A percentile compares a stretch with the other conserved stretches of the same genome.
phyloP scores from a whole-genome alignment of 2,329 filamentous ascomycete species.

The Tolypocladium endophyticum region DNA sequence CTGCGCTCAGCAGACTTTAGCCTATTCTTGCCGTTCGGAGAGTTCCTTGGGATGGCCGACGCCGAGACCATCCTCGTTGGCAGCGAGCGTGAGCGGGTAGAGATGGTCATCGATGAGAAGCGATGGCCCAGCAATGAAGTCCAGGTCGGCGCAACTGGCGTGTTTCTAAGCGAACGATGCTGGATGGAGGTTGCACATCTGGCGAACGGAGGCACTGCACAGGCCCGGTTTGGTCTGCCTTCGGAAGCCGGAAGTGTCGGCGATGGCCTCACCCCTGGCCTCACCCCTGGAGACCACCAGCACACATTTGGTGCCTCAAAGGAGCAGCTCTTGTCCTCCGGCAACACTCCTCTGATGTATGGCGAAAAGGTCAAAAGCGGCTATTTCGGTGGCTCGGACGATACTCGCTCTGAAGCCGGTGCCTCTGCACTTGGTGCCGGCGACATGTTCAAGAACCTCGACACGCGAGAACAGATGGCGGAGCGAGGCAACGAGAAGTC shows the following conservation, averaged over 20 bases:
- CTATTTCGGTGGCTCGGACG: constrained; percentile 75
- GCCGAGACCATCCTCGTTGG: constrained; percentile 78
- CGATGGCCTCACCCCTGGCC: constrained; percentile 47
- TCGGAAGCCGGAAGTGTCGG: constrained; percentile 52
- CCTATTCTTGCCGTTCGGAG: constrained; percentile 87
- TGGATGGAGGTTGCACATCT: constrained; percentile 86
- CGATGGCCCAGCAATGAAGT: constrained; percentile 91
- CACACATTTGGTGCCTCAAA: constrained; percentile 52
- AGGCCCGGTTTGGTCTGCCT: constrained; percentile 21
- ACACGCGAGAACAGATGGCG: constrained; percentile 87
- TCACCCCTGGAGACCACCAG: constrained; percentile 45
- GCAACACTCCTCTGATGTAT: constrained; percentile 48
- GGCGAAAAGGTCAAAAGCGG: constrained; percentile 67
- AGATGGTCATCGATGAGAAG: constrained; percentile 84
- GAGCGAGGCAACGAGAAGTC: constrained; percentile 90
- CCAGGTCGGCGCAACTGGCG: constrained; percentile 78
- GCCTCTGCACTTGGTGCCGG: constrained; percentile 83
- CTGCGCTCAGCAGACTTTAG: constrained; percentile 91
- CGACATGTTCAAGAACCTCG: constrained; percentile 97
- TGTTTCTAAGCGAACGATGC: constrained; percentile 91
- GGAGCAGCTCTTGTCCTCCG: constrained; percentile 44
- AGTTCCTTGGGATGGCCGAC: constrained; percentile 85
- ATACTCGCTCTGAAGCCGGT: constrained; percentile 83
- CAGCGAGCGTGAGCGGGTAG: constrained; percentile 83
- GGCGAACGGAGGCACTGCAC: constrained; percentile 47